Base-by-base conservation (phyloP, 352 stramenopile species). In the Phytophthora multivora region DNA sequence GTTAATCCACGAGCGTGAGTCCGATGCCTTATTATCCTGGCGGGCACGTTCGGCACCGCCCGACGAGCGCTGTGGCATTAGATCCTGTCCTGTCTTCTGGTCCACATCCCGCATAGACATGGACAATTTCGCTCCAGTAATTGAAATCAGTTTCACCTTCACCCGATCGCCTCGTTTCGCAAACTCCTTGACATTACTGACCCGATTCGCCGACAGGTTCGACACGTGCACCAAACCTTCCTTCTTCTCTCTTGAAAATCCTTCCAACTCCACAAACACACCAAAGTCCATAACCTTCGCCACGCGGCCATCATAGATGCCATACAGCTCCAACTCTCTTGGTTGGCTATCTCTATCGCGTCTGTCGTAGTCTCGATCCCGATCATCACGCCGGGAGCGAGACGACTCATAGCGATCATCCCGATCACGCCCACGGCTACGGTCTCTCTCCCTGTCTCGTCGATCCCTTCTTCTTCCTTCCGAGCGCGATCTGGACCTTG, bases 71-170 rank as follows among this genome's bases (percentile, higher is more conserved):
- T 93, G 83, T 1, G 97, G 96, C 88, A 98, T 94, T 5, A 99
- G 61, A 75, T 99, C 98, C 53, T 84, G 43, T 18, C 97, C 97
- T 5, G 90, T 98, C 23, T 80, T 71, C 73, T 99, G 97, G 67
- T 99, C 97, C 11, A 99, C 96, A 76, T 99, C 98, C 51, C 97
- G 96, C 68, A 99, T 97, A 15, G 85, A 98, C 41, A 99, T 82
- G 21, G 93, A 90, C n/a, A 99, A 61, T 63, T 98, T 98, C 2
- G 61, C 68, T 4, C 83, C 86, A 1, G 86, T 83, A 42, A 97
- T 90, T 4, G 91, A 98, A 61, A 99, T 98, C 2, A 99, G 80
- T 69, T 99, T 99, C 55, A 99, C 95, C 72, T 97, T 98, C 5
- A 99, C 95, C 18, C 69, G 72, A 77, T 99, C 83, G 7, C 89